Evolutionary conservation across 2,329 filamentous ascomycete species (phyloP).

Genomic region (Aspergillus viridinutans): DNA sequence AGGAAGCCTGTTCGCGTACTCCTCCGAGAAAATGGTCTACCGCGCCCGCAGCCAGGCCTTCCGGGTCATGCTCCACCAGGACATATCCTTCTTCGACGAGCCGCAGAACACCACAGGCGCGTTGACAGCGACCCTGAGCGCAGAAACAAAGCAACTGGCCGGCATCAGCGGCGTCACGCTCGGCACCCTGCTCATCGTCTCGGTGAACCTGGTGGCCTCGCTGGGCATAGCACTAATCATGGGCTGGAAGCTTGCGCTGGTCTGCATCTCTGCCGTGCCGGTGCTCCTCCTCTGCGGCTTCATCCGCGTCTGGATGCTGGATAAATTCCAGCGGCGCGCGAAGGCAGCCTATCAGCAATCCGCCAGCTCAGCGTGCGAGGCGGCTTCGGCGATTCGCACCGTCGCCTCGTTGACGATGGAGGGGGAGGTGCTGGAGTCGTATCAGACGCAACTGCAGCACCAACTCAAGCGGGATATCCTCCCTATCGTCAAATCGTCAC

Average conservation of each 20-base stretch:
- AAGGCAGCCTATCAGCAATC: constrained; percentile 76
- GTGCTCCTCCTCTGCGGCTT: constrained; percentile 77
- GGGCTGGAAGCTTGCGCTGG: constrained; percentile 85
- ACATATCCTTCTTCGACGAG: constrained; percentile 85
- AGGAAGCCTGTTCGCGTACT: constrained; percentile 79
- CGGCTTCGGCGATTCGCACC: constrained; percentile 88
- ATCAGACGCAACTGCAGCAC: constrained; percentile 60
- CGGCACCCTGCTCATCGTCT: constrained; percentile 76
- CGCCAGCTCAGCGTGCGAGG: constrained; percentile 86
- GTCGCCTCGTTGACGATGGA: constrained; percentile 89
- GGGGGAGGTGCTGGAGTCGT: constrained; percentile 69
- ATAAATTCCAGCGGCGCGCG: constrained; percentile 71
- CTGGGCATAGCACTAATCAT: constrained; percentile 65
- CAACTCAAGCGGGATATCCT: constrained; percentile 66
- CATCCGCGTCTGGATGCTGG: constrained; percentile 79
- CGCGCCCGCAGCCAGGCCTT: constrained; percentile 82
- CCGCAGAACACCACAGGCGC: constrained; percentile 87
- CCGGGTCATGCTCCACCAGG: constrained; percentile 82
- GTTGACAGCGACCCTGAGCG: constrained; percentile 81
- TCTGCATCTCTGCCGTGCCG: constrained; percentile 77
- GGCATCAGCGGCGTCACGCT: constrained; percentile 84
- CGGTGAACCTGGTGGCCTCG: constrained; percentile 72
- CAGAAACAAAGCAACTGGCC: constrained; percentile 82
- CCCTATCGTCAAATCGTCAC: constrained; percentile 71
- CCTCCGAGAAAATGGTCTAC: constrained; percentile 80